A percentile compares a stretch with the other conserved stretches of the same genome.
Conservation (phyloP, 139 green algal genomes). For the Chlorella sorokiniana region DNA sequence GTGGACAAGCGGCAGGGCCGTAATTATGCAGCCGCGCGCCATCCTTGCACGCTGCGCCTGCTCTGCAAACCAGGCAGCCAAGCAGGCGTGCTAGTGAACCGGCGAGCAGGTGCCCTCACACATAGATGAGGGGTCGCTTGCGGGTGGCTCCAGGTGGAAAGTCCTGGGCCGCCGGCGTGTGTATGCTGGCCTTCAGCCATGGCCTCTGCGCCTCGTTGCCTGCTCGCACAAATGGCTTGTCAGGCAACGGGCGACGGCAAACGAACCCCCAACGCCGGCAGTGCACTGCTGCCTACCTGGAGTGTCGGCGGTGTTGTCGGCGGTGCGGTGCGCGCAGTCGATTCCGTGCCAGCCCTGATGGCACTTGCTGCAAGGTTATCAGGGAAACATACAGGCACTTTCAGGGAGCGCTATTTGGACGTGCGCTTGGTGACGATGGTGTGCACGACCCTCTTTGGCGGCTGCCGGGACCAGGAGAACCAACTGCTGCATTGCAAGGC, state of each 20-base stretch:
- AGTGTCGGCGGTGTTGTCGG: not conserved
- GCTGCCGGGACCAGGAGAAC: not conserved
- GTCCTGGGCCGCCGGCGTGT: too few relatives aligned
- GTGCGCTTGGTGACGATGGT: not conserved
- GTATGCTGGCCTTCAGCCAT: too few relatives aligned
- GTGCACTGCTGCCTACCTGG: not conserved
- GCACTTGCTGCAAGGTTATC: too few relatives aligned
- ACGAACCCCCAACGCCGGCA: not conserved
- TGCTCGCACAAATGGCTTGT: too few relatives aligned
- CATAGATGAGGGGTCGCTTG: too few relatives aligned
- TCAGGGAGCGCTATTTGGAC: too few relatives aligned
- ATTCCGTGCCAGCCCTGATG: slow-evolving; percentile 55
- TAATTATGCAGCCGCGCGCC: not conserved
- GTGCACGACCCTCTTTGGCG: not conserved
- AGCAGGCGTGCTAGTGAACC: too few relatives aligned
- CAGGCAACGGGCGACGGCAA: not conserved
- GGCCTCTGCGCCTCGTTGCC: too few relatives aligned
- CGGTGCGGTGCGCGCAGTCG: slow-evolving; percentile 43
- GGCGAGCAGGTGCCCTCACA: too few relatives aligned
- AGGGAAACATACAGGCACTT: not conserved
- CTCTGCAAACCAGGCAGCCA: too few relatives aligned
- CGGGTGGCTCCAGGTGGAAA: too few relatives aligned
- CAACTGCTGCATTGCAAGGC: not conserved
- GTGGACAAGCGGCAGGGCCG: not conserved
- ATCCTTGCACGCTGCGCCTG: too few relatives aligned